These are phyloP conservation scores for Eimeria necatrix DNA, from an alignment of 169 alveolate species.

Conservation along the genomic window DNA sequence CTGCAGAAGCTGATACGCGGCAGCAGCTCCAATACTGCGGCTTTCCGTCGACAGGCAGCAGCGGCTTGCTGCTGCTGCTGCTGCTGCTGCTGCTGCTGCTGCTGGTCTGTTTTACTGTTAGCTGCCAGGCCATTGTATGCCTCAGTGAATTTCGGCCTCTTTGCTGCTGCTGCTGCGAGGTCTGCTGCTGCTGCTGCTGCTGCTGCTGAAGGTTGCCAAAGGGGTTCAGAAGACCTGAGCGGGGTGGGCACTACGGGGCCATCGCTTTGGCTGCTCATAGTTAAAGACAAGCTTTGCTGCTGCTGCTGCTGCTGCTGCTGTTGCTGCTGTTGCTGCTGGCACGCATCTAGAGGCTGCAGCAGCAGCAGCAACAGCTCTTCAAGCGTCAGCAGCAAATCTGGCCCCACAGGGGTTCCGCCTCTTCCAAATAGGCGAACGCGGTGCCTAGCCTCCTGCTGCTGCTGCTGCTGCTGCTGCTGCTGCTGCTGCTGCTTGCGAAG, in stretches of 20 bases:
- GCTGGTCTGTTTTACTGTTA: neutral
- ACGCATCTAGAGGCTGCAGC: conserved; percentile 17
- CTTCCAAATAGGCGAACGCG: conserved; percentile 27
- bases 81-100: conserved; percentile 12
- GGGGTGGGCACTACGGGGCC: neutral
- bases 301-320: neutral
- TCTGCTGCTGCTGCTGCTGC: conserved; percentile 37
- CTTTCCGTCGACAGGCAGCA: neutral
- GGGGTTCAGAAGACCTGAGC: conserved; percentile 11
- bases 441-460: conserved; percentile 5
- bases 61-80: conserved; percentile 28
- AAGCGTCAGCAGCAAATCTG: conserved; percentile 3
- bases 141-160: too few species aligned
- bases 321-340: conserved; percentile 14
- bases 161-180: conserved; percentile 8
- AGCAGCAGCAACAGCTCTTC: neutral
- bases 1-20: neutral
- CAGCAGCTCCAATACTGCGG: neutral
- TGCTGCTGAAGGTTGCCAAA: conserved; percentile 39
- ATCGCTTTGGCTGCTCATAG: neutral
- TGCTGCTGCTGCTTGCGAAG: too few species aligned
- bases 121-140: neutral
- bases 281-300: neutral
- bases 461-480: conserved; percentile 34
- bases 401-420: conserved; percentile 16